Evolutionary conservation across 179 eudicot genomes (phyloP), one percentile per base, ranked within the genome.

Genomic region (Silene noctiflora): DNA sequence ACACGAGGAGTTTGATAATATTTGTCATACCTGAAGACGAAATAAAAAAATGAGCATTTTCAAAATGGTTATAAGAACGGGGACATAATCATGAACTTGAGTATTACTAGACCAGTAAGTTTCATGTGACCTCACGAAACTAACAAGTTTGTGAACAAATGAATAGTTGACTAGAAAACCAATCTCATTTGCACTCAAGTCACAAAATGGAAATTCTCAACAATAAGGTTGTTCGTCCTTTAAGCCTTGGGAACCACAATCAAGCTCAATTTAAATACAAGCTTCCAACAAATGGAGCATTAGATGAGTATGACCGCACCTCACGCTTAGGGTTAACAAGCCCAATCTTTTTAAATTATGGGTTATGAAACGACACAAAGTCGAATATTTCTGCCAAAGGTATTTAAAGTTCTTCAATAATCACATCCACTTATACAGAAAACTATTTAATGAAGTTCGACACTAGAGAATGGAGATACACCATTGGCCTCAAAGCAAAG

Each of bases 1-100:
- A 95, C 89, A 56, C 98, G 99, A 78, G 98, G 99, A 80, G 99
- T 95, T 81, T 93, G 99, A 83, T 95, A 95, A 82, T 95, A 95
- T 77, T 95, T 95, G 83, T 95, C 99, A 81, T 95, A 95, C 87
- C 99, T 95, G 89, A 51, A 55, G 24, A 71, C 22, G 39, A 75
- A 59, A 69, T 13, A 59, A 20, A 5, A 5, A 67, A 19, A 4
- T 33, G 16, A 24, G 9, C 59, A 62, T 16, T 14, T 67, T 22
- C 68, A 27, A 13, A 51, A 51, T 6, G 9, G 7, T 53, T 14
- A 17, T 3, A 27, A 29, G 27, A 72, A 29, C 4, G 48, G 3
- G 73, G 16, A 8, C 31, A n/a, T 21, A 48, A 44, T 16, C 14
- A 59, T 20, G 59, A 59, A 73, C 67, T 27, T 58, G 42, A 35